A percentile compares a stretch with the other conserved stretches of the same genome.
These are phyloP conservation scores for Phycomyces nitens DNA, from an alignment of 192 early-diverging fungal species.

Conservation along the genomic window DNA sequence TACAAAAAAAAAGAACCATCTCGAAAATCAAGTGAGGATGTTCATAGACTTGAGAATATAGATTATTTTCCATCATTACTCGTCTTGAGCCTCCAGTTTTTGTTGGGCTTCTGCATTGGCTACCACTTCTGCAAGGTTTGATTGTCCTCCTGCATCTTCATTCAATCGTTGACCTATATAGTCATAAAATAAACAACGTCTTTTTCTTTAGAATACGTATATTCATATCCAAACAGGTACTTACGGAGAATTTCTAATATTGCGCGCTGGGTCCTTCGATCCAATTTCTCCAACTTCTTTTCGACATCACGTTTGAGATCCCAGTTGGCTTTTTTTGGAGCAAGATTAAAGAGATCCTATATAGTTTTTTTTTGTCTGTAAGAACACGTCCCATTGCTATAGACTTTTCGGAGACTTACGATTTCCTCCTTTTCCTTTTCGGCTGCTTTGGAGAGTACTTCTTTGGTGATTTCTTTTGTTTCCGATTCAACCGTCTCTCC, in stretches of 20 bases:
- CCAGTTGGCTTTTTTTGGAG: constrained; percentile 86
- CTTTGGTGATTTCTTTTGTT: constrained; percentile 46
- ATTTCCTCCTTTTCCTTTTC: constrained; percentile 58
- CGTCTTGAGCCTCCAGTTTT: constrained; percentile 21
- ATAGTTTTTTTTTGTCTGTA: too few species aligned
- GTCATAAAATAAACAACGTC: too few species aligned
- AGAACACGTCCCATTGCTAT: not conserved
- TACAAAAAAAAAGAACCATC: too few species aligned
- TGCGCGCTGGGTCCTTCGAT: constrained; percentile 64
- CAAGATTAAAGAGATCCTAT: constrained; percentile 76
- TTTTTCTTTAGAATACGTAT: too few species aligned
- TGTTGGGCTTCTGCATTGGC: constrained; percentile 33
- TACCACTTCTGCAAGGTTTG: constrained; percentile 37
- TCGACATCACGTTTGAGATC: constrained; percentile 88
- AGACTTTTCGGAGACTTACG: constrained; percentile 34
- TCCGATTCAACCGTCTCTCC: constrained; percentile 52
- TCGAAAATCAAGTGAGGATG: too few species aligned
- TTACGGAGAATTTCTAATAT: constrained; percentile 77
- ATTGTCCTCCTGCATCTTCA: constrained; percentile 14
- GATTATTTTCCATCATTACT: not conserved
- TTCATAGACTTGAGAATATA: too few species aligned
- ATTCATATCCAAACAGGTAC: too few species aligned
- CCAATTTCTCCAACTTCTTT: constrained; percentile 67
- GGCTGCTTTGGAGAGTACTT: constrained; percentile 51
- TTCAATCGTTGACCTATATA: constrained; percentile 27